Conservation (phyloP, 208 protist genomes). For the Crithidia acanthocephali region DNA sequence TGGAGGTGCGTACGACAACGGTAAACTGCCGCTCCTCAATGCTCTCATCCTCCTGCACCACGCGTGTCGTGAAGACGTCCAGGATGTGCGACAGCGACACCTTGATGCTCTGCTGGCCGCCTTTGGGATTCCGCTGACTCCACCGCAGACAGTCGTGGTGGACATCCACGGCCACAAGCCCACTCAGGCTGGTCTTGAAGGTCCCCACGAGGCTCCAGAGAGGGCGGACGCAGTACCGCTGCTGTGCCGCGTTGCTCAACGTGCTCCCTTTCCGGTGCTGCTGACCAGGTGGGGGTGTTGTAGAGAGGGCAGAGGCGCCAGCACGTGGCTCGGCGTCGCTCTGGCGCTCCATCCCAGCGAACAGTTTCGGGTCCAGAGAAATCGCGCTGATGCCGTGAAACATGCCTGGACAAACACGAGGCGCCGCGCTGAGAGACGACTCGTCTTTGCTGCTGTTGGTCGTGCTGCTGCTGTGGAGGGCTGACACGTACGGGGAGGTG, state of each 20-base stretch:
- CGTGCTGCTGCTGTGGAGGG: not conserved
- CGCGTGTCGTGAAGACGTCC: constrained; percentile 52
- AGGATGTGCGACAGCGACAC: constrained; percentile 48
- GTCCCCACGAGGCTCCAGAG: constrained; percentile 85
- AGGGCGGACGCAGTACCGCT: constrained; percentile 60
- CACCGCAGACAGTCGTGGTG: constrained; percentile 64
- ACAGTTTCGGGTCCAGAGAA: constrained; percentile 52
- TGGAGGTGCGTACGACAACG: constrained; percentile 64
- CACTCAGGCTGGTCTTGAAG: constrained; percentile 71
- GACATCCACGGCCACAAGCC: constrained; percentile 71
- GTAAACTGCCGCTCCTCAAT: constrained; percentile 61
- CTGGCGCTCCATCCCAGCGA: constrained; percentile 25
- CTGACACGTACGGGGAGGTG: too few relatives aligned
- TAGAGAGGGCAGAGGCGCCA: not conserved
- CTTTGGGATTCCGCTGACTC: constrained; percentile 74
- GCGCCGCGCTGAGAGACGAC: not conserved
- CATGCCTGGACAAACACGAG: constrained; percentile 46
- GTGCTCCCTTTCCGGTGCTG: too few relatives aligned
- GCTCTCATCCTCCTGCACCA: constrained; percentile 50
- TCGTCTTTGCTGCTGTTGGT: not conserved
- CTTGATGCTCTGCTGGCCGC: constrained; percentile 67
- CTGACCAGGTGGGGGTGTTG: too few relatives aligned
- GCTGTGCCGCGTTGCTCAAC: constrained; percentile 9
- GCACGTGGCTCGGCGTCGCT: not conserved
- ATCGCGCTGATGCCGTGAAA: constrained; percentile 71